A percentile compares a stretch with the other conserved stretches of the same genome.
These are phyloP conservation scores for Kuraishia borneana DNA, from an alignment of 805 yeast genomes.

Conservation along the genomic window DNA sequence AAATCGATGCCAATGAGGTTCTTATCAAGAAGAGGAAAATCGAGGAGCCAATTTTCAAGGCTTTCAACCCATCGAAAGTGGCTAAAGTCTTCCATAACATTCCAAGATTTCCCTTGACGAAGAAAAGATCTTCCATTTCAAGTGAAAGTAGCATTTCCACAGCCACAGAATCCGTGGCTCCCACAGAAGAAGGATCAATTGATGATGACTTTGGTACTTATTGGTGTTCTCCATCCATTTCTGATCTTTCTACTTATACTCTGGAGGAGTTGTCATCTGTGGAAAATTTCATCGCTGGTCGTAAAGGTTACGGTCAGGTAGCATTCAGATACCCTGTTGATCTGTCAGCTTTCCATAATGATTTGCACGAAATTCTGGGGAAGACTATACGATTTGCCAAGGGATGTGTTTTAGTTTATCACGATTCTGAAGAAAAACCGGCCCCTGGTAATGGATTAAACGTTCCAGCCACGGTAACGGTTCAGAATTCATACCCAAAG, in stretches of 20 bases:
- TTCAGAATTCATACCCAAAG: slow-evolving; percentile 50
- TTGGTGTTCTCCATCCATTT: slow-evolving; percentile 63
- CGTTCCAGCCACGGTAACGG: slow-evolving; percentile 64
- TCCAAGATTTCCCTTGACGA: not conserved
- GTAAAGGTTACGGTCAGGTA: slow-evolving; percentile 58
- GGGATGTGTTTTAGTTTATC: slow-evolving; percentile 50
- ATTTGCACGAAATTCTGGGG: slow-evolving; percentile 24
- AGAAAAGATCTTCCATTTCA: slow-evolving; percentile 5
- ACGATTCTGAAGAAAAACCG: slow-evolving; percentile 42
- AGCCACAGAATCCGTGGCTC: not conserved
- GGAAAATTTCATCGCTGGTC: slow-evolving; percentile 57
- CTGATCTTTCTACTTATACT: slow-evolving; percentile 31
- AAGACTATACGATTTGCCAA: slow-evolving; percentile 31
- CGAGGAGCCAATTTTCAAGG: not conserved
- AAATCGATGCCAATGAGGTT: slow-evolving; percentile 19
- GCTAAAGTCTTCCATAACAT: not conserved
- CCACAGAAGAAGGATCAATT: not conserved
- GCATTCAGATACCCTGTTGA: slow-evolving; percentile 63
- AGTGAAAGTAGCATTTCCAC: slow-evolving; percentile 6
- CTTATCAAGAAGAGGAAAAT: slow-evolving; percentile 8
- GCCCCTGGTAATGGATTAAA: slow-evolving; percentile 59
- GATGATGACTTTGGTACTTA: not conserved
- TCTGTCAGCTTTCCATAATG: slow-evolving; percentile 36
- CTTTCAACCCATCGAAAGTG: not conserved
- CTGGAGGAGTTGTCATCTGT: slow-evolving; percentile 39